Base-by-base conservation (phyloP, 1,284 basidiomycete species). In the Boletus mariae region DNA sequence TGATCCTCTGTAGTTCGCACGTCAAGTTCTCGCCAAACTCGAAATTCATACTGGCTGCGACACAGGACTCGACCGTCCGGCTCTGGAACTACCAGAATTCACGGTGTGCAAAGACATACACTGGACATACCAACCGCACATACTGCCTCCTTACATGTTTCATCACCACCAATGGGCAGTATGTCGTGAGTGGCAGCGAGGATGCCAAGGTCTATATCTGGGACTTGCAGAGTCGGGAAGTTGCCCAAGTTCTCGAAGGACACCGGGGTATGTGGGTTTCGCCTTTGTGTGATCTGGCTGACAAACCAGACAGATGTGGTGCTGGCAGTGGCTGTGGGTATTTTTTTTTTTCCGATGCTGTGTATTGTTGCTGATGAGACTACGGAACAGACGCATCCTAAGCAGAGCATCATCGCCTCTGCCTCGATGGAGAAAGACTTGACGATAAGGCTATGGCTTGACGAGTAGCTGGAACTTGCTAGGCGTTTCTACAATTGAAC, bases 21-120 rank as follows among this genome's bases (percentile, higher is more conserved):
- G 90, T 93, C 46, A 78, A 79, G 58, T 98, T 99, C 74, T 92
- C 95, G 11, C 94, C 94, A 0, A 95, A 95, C 62, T 93, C 92
- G 1, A 84, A 83, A 66, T 96, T 90, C 69, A 82, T 99, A 29
- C 79, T 98, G 38, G 87, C 87, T 2, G 85, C 92, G 1, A 94
- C 94, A 5, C 87, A 98, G 63, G 95, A 98, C 67, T 94, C 90
- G 6, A 92, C 90, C 0, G 85, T 98, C 52, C 82, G 97, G 1
- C 75, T 99, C 23, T 98, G 97, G 94, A 92, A 96, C 67, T 92
- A 91, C 59, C 90, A 93, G 57, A 88, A 85, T n/a, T 90, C 90
- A 11, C 87, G 90, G 57, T 92, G 94, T 58, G 84, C 98, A 45
- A 98, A 98, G 74, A 96, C 94, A 3, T 95, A 94, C 65, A 82